Evolutionary conservation across 108 stramenopile species (phyloP).

Genomic region (Aurantiochytrium sp.): DNA sequence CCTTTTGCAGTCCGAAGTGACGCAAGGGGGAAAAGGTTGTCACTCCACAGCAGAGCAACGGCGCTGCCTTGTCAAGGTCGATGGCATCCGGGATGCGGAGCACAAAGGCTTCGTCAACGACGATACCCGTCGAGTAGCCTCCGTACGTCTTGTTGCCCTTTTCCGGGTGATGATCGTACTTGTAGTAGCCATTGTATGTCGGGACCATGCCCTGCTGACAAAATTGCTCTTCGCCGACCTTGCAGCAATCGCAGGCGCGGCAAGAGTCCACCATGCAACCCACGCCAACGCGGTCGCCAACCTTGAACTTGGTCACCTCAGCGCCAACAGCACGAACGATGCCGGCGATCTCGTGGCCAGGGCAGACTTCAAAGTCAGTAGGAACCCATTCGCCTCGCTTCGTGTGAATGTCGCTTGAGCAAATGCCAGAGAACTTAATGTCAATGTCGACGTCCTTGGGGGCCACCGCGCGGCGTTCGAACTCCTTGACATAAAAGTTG

Average conservation of each 20-base stretch:
- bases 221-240: slow-evolving; percentile 39
- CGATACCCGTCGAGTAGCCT: not conserved
- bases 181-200: slow-evolving; percentile 35
- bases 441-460: not conserved
- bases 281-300: slow-evolving; percentile 61
- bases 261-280: slow-evolving; percentile 60
- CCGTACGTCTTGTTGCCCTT: not conserved
- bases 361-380: not conserved
- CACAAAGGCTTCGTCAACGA: not conserved
- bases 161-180: not conserved
- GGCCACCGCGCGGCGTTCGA: not conserved
- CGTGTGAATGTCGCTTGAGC: slow-evolving; percentile 49
- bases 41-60: slow-evolving; percentile 58
- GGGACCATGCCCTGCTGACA: slow-evolving; percentile 24
- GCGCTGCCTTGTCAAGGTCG: slow-evolving; percentile 3
- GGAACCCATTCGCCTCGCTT: slow-evolving; percentile 26
- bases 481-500: not conserved
- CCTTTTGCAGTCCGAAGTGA: slow-evolving; percentile 28
- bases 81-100: not conserved
- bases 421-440: slow-evolving; percentile 38
- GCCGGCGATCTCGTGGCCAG: slow-evolving; percentile 50
- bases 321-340: slow-evolving; percentile 42
- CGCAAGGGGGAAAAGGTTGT: slow-evolving; percentile 51
- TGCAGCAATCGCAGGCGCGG: slow-evolving; percentile 45
- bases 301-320: slow-evolving; percentile 46